Base-by-base conservation (phyloP, 2,329 filamentous ascomycete species). In the Metarhizium robertsii region DNA sequence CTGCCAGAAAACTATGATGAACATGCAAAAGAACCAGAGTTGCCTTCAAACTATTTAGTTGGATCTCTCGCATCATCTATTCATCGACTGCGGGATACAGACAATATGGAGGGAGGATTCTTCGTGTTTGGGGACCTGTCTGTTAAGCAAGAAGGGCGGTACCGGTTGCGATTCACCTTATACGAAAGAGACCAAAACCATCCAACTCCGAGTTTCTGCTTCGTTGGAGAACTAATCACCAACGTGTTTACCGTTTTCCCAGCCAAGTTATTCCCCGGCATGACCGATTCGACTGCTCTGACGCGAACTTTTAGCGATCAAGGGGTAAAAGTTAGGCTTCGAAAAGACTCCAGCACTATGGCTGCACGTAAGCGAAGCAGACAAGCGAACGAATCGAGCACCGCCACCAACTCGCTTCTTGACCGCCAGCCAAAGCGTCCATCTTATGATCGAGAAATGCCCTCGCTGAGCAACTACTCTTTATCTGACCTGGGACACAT, bases 111-210 rank as follows among this genome's bases (percentile, higher is more conserved):
- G 69, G 87, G 87, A 11, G 90, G 86, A 1, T 95, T 91, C 72
- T 95, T 95, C 65, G 86, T 95, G n/a, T 95, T 95, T 69, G 88
- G 88, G 5, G 90, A 96, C 69, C 76, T 96, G 25, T 94, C 89
- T 0, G 84, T 92, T 58, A 87, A 87, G 66, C 76, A 84, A 29
- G 82, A 88, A 63, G 91, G 91, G 34, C 77, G 75, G 20, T 92
- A 85, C 66, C 79, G 85, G 40, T 77, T 96, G 43, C 80, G 84
- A 55, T 95, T 96, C 67, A 86, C 82, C 51, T 77, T 95, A 14
- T 92, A 87, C 69, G 68, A 70, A 54, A 72, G 68, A 56, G 65
- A 69, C 55, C 62, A 69, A 46, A 65, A 59, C 16, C 57, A 58
- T 48, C 55, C 58, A 3, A 56, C 56, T 34, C 61, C 60, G 10